Base-by-base conservation (phyloP, 148 eudicot genomes). In the Arbutus unedo region DNA sequence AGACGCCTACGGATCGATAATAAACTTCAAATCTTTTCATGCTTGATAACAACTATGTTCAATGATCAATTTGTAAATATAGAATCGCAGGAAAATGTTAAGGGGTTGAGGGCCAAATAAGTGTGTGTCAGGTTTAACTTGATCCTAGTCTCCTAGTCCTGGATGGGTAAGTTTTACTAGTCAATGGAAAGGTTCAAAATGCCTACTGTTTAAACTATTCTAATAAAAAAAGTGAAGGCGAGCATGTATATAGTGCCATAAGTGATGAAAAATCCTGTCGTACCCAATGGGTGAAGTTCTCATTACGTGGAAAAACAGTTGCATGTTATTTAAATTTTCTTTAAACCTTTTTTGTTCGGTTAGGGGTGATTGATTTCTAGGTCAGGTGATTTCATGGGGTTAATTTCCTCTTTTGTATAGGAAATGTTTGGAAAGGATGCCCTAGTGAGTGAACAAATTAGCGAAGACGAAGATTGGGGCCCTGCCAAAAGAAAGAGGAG, bases 401-500 rank as follows among this genome's bases (percentile, higher is more conserved):
- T 51, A 14, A 54, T 50, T 67, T 82, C 78, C 31, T 55, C 64
- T 70, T 81, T 70, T 62, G 77, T 55, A 77, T 90, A 96, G 99
- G 99, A 94, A 91, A 93, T 96, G 96, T 96, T 96, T 86, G 99
- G 98, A 70, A 96, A 90, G 87, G 92, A 91, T 83, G 86, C 90
- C 81, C 74, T 84, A 78, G 79, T 79, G 59, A 82, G 47, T 78
- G 99, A 91, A 79, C 90, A 91, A 83, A 82, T 80, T 53, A 96
- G 95, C 75, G 99, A 96, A 77, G 99, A 96, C 85, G 99, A 96
- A 86, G 99, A 96, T 79, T 96, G 99, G 99, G 97, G 96, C 78
- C 99, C 99, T 55, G 81, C 84, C 66, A 91, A 85, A 79, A 88
- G 89, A 82, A 89, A 89, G 85, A 91, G 89, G 76, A 92, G 91